These are phyloP conservation scores for Aspergillus olivimuriae DNA, from an alignment of 495 filamentous ascomycete species.

Conservation along the genomic window DNA sequence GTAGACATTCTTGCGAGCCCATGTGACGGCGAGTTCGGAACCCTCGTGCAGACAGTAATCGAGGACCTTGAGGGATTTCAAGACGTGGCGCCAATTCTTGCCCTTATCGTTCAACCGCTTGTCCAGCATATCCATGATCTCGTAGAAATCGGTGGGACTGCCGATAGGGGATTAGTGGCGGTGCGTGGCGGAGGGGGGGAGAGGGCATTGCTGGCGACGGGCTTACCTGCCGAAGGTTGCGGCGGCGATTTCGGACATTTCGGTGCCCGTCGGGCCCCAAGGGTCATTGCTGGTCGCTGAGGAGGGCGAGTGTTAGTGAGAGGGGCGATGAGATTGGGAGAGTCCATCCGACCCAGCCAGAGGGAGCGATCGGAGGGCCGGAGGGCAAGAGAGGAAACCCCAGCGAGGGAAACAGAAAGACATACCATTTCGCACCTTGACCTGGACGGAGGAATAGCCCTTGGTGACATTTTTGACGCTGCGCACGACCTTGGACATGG, in stretches of 20 bases:
- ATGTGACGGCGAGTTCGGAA: constrained; percentile 92
- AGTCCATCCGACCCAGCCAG: background rate
- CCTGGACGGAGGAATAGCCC: constrained; percentile 93
- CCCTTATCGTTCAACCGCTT: constrained; percentile 99
- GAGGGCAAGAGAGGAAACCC: too few relatives aligned
- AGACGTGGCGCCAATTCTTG: constrained; percentile 98
- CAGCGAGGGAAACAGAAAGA: too few relatives aligned
- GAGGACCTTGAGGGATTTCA: constrained; percentile 95
- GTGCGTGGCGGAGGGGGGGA: background rate
- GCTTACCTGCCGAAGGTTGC: constrained; percentile 94
- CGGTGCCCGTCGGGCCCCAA: constrained; percentile 96
- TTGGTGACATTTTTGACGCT: constrained; percentile 99
- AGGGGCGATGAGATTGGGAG: background rate
- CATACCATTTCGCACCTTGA: constrained; percentile 99
- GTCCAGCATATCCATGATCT: constrained; percentile 99
- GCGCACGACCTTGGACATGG: constrained; percentile 95
- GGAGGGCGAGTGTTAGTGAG: background rate
- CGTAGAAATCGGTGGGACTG: constrained; percentile 95
- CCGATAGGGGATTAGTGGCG: constrained; percentile 12
- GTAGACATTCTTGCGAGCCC: constrained; percentile 96
- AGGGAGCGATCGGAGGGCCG: background rate
- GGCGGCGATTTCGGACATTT: constrained; percentile 98
- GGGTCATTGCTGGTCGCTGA: constrained; percentile 98
- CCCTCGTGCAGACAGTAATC: constrained; percentile 99
- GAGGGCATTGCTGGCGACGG: too few relatives aligned